These are phyloP conservation scores for Nakazawaea ernobii DNA, from an alignment of 805 yeast species.

Conservation along the genomic window DNA sequence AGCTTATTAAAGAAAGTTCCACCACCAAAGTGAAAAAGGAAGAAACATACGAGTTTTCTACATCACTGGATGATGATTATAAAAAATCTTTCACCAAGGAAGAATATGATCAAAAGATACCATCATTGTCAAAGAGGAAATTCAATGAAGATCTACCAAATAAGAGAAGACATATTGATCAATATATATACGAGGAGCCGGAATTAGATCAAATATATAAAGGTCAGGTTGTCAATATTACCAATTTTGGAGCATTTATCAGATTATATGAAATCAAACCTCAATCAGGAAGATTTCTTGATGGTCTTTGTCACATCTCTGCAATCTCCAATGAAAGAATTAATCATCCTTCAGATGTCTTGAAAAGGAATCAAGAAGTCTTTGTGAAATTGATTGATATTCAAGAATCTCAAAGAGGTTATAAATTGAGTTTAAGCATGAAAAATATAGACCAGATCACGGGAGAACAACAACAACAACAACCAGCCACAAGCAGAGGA, in stretches of 20 bases:
- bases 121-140: background rate
- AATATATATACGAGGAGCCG: constrained; percentile 25
- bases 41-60: background rate
- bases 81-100: background rate
- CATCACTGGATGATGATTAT: background rate
- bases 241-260: constrained; percentile 77
- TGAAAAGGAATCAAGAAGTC: constrained; percentile 54
- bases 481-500: constrained; percentile 18
- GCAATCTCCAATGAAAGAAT: constrained; percentile 50
- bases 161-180: background rate
- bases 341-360: constrained; percentile 51
- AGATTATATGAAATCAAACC: constrained; percentile 35
- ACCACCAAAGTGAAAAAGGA: background rate
- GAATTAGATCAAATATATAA: constrained; percentile 42
- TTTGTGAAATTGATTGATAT: constrained; percentile 52
- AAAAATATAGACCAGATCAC: constrained; percentile 65
- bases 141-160: background rate
- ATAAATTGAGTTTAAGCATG: constrained; percentile 59
- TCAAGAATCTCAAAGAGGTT: constrained; percentile 21
- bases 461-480: constrained; percentile 33
- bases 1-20: background rate
- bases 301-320: constrained; percentile 77
- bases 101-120: background rate
- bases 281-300: constrained; percentile 20
- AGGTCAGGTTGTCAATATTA: constrained; percentile 57